A percentile compares a stretch with the other conserved stretches of the same genome.
Conservation (phyloP, 1,139 yeast species). For the Schizosaccharomyces versatilis region DNA sequence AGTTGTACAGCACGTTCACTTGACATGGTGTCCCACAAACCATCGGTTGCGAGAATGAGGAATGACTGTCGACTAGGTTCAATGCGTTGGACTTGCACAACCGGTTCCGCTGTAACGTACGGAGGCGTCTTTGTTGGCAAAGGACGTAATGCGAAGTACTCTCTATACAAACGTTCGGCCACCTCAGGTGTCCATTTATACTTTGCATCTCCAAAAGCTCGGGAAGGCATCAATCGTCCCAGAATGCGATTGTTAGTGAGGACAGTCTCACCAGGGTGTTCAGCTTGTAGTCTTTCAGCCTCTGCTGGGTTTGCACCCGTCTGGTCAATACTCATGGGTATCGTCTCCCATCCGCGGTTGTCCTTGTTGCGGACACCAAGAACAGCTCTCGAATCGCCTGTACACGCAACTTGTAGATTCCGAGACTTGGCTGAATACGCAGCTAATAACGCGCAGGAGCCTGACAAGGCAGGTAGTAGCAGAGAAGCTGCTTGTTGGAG, state of each 20-base stretch:
- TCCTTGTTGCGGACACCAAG: constrained; percentile 44
- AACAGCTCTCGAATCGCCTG: constrained; percentile 91
- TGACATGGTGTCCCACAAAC: constrained; percentile 72
- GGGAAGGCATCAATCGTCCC: constrained; percentile 86
- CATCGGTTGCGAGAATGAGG: constrained; percentile 84
- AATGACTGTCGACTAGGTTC: constrained; percentile 57
- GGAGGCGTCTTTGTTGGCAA: constrained; percentile 82
- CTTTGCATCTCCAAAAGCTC: constrained; percentile 94
- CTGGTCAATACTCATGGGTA: constrained; percentile 72
- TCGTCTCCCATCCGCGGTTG: constrained; percentile 62
- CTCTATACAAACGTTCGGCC: constrained; percentile 51
- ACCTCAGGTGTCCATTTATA: constrained; percentile 58
- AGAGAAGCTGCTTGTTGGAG: constrained; percentile 37
- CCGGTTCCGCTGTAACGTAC: constrained; percentile 92
- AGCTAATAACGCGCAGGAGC: constrained; percentile 77
- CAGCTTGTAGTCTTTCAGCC: constrained; percentile 58
- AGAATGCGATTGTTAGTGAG: constrained; percentile 64
- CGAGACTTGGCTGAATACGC: constrained; percentile 61
- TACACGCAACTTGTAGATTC: constrained; percentile 66
- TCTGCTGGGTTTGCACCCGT: constrained; percentile 84
- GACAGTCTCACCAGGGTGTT: constrained; percentile 78
- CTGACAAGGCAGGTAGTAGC: constrained; percentile 82
- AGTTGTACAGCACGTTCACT: constrained; percentile 83
- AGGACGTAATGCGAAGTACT: constrained; percentile 62
- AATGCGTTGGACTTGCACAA: constrained; percentile 59